phyloP scores from a whole-genome alignment of 2,329 filamentous ascomycete species.

The Allantophomopsis cytisporea region DNA sequence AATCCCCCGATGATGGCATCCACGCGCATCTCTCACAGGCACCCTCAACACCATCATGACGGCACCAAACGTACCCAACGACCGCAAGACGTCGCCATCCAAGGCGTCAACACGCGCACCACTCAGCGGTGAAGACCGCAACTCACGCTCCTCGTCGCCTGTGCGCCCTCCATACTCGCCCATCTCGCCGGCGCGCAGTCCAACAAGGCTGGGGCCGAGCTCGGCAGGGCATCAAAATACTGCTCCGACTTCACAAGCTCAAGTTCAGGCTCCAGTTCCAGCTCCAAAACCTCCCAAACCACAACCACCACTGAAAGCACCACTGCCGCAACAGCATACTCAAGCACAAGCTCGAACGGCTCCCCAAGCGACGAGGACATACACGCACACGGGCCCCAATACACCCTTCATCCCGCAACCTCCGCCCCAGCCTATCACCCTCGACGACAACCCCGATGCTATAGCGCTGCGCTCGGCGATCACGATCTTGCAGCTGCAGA shows the following conservation, averaged over 20 bases:
- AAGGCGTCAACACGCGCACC: too few relatives aligned
- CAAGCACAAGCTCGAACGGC: background rate
- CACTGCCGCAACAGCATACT: background rate
- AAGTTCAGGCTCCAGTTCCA: background rate
- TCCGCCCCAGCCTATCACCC: slow-evolving; percentile 35
- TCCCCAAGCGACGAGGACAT: slow-evolving; percentile 12
- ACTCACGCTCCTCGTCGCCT: slow-evolving; percentile 13
- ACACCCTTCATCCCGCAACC: slow-evolving; percentile 25
- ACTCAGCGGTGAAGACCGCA: too few relatives aligned
- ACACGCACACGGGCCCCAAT: slow-evolving; percentile 31
- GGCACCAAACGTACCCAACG: too few relatives aligned
- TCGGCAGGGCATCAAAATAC: background rate
- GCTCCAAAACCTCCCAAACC: too few relatives aligned
- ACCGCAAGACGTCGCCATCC: too few relatives aligned
- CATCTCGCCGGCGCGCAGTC: slow-evolving; percentile 13
- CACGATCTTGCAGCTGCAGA: slow-evolving; percentile 76
- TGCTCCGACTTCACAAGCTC: background rate
- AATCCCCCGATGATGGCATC: too few relatives aligned
- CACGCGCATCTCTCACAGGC: too few relatives aligned
- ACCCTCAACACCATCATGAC: too few relatives aligned
- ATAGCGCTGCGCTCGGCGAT: slow-evolving; percentile 79
- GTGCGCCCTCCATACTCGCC: slow-evolving; percentile 16
- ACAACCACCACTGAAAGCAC: background rate
- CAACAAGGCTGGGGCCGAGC: slow-evolving; percentile 7
- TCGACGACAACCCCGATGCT: slow-evolving; percentile 65